Evolutionary conservation across 1,284 basidiomycete genomes (phyloP).

Genomic region (Ustilago sp.): DNA sequence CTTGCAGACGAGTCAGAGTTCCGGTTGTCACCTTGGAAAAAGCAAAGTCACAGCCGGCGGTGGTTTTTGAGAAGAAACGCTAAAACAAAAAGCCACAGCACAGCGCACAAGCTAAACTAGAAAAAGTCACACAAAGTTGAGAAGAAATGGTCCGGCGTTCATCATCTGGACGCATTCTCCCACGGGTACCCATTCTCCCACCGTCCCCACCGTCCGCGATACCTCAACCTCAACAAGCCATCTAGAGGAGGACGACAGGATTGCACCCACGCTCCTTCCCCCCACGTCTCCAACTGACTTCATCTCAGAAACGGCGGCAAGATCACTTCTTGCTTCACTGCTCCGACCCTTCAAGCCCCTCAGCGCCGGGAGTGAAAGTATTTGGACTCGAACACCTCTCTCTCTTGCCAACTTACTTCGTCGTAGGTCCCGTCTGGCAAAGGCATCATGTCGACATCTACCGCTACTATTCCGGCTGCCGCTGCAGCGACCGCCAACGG

Average conservation of each 20-base stretch:
- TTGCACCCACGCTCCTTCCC: not conserved
- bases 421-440: not conserved
- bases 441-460: not conserved
- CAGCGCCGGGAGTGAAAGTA: not conserved
- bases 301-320: not conserved
- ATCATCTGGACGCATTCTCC: not conserved
- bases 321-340: not conserved
- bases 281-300: not conserved
- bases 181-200: not conserved
- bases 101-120: not conserved
- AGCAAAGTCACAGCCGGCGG: not conserved
- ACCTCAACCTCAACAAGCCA: not conserved
- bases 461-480: constrained; percentile 8
- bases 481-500: constrained; percentile 16
- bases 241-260: not conserved
- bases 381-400: not conserved
- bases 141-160: not conserved
- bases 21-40: not conserved
- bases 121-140: not conserved
- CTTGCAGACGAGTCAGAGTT: constrained; percentile 3
- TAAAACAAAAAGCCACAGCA: not conserved
- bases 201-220: not conserved
- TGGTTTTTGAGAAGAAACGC: constrained; percentile 1
- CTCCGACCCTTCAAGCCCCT: not conserved
- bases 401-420: not conserved